Evolutionary conservation across 2,329 filamentous ascomycete genomes (phyloP).

Genomic region (Cytospora schulzeri): DNA sequence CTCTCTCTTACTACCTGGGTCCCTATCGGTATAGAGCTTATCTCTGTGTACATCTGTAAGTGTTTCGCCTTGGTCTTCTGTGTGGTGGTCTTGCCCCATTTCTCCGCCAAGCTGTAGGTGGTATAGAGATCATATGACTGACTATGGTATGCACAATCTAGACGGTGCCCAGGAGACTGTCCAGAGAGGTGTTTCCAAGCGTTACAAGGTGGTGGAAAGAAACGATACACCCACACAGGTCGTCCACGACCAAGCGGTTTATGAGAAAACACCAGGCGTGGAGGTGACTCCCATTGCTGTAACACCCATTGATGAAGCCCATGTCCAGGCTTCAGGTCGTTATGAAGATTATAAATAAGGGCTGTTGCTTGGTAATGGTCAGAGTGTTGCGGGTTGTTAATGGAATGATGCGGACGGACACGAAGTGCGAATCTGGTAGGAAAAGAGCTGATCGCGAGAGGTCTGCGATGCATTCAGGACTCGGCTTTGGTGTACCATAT

Average conservation of each 20-base stretch:
- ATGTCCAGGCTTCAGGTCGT: too few species aligned
- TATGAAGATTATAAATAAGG: too few species aligned
- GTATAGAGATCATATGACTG: not conserved
- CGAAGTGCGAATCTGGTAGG: too few species aligned
- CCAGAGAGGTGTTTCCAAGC: not conserved
- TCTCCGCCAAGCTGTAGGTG: not conserved
- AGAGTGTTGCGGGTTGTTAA: too few species aligned
- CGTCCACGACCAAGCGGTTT: not conserved
- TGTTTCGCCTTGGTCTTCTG: not conserved
- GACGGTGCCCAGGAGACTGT: not conserved
- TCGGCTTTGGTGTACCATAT: too few species aligned
- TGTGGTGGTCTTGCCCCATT: not conserved
- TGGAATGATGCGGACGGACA: too few species aligned
- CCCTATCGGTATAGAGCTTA: slow-evolving; percentile 35
- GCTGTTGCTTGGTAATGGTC: too few species aligned
- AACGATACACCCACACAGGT: too few species aligned
- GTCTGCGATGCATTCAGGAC: too few species aligned
- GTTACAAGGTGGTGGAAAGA: not conserved
- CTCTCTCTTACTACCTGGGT: slow-evolving; percentile 36
- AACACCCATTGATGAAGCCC: too few species aligned
- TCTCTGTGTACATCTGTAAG: slow-evolving; percentile 34
- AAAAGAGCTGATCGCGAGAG: too few species aligned
- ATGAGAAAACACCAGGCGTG: not conserved
- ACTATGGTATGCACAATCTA: not conserved
- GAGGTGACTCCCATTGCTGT: too few species aligned